Conservation (phyloP, 306 rosid species). For the Fragaria ananassa region DNA sequence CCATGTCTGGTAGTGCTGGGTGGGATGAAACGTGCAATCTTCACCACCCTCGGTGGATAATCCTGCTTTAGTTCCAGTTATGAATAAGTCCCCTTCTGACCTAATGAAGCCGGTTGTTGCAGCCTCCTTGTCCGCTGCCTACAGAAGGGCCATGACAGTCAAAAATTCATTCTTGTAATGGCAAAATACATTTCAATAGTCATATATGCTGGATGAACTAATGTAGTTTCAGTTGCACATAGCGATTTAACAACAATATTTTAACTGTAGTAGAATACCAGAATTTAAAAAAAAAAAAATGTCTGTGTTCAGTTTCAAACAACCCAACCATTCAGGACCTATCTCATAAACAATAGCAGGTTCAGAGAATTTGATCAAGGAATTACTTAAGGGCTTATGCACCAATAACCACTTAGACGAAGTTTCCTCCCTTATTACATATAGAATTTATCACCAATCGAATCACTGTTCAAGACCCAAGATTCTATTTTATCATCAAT, state of each 20-base stretch:
- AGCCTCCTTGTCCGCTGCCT: conserved; percentile 78
- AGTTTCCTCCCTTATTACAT: neutral
- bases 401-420: neutral
- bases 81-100: conserved; percentile 84
- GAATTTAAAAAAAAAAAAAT: neutral
- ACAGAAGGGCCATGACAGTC: conserved; percentile 4
- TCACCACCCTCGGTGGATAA: conserved; percentile 32
- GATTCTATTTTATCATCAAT: no score
- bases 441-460: no score
- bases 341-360: neutral
- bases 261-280: neutral
- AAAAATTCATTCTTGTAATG: conserved; percentile 12
- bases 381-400: neutral
- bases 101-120: conserved; percentile 59
- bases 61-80: conserved; percentile 67
- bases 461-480: no score
- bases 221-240: neutral
- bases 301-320: neutral
- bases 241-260: neutral
- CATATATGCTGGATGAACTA: neutral
- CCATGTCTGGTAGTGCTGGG: conserved; percentile 55
- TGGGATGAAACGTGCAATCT: conserved; percentile 56
- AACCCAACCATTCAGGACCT: neutral
- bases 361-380: neutral
- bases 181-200: conserved; percentile 3